phyloP scores from a whole-genome alignment of 2,329 filamentous ascomycete species.

The Cytospora paraplurivora region DNA sequence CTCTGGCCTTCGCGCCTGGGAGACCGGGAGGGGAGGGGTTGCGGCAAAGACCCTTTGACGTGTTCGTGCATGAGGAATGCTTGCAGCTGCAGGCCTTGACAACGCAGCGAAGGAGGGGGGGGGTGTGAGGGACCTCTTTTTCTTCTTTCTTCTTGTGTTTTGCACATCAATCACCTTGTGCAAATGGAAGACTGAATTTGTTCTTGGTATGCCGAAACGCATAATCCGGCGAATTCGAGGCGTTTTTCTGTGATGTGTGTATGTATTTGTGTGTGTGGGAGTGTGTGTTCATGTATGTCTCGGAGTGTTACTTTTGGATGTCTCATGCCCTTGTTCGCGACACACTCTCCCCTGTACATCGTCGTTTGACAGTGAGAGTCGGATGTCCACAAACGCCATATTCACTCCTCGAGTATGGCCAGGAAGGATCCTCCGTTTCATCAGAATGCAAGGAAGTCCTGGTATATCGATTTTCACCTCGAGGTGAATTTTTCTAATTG shows the following conservation, averaged over 20 bases:
- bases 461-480: not conserved
- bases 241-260: not conserved
- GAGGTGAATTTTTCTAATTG: no score
- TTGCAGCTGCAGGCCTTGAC: conserved; percentile 14
- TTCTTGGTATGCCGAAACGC: not conserved
- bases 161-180: not conserved
- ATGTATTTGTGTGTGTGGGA: not conserved
- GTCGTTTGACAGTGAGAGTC: not conserved
- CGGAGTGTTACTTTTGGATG: conserved; percentile 2
- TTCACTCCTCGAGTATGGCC: not conserved
- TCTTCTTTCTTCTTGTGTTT: conserved; percentile 2
- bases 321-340: not conserved
- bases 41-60: conserved; percentile 17
- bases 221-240: not conserved
- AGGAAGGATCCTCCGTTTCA: not conserved
- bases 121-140: not conserved
- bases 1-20: not conserved
- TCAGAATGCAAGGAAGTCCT: not conserved
- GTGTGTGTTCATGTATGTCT: not conserved
- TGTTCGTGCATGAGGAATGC: conserved; percentile 22
- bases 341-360: not conserved
- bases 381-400: not conserved
- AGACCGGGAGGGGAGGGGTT: conserved; percentile 8
- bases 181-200: not conserved
- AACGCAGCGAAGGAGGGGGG: conserved; percentile 14